Evolutionary conservation across 148 eudicot species (phyloP).

Genomic region (Nyssa sinensis): DNA sequence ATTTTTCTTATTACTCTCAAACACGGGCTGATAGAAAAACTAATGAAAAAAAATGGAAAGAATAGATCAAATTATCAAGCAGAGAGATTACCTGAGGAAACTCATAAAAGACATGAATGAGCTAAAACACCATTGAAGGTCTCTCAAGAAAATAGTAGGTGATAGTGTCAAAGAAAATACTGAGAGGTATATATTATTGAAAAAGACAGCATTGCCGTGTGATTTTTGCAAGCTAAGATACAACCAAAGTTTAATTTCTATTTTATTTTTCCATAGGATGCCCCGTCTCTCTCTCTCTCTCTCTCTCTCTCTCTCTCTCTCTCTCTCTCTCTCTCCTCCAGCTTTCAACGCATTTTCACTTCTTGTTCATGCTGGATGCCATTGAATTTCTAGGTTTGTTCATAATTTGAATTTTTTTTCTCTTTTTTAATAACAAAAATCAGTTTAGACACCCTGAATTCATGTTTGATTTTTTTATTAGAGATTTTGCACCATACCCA

Average conservation of each 20-base stretch:
- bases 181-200: neutral
- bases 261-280: constrained; percentile 22
- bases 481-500: too few relatives aligned
- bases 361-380: neutral
- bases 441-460: too few relatives aligned
- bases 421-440: too few relatives aligned
- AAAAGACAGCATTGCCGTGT: neutral
- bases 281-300: constrained; percentile 27
- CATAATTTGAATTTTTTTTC: too few relatives aligned
- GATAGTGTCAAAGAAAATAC: neutral
- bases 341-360: constrained; percentile 21
- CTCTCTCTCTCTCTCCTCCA: neutral
- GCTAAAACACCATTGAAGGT: neutral
- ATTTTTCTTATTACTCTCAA: too few relatives aligned
- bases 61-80: too few relatives aligned
- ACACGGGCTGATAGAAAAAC: too few relatives aligned
- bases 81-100: constrained; percentile 10
- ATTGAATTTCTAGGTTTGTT: too few relatives aligned
- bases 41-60: too few relatives aligned
- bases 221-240: constrained; percentile 17
- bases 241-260: neutral
- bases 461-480: too few relatives aligned
- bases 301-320: constrained; percentile 19
- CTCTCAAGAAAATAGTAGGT: neutral
- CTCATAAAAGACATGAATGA: neutral